Evolutionary conservation across 768 basidiomycete species (phyloP), one percentile per base, ranked within the genome.

Genomic region (Xerocomellus chrysenteron): DNA sequence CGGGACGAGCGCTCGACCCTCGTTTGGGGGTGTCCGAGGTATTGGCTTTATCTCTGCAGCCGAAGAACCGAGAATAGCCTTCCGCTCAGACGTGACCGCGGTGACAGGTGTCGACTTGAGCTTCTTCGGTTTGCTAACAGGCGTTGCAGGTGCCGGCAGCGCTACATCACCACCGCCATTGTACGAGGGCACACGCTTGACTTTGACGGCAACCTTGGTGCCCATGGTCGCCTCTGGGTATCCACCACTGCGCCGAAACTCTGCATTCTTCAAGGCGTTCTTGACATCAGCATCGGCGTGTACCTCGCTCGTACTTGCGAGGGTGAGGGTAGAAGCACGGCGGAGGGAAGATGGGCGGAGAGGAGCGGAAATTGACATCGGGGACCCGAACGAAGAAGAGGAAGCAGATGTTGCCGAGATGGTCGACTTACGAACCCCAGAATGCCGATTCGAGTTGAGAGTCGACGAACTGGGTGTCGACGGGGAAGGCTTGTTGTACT

Each of bases 401-500:
- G 69, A 73, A 14, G 68, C 28, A 54, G 66, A 65, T 10, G 70
- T 44, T 54, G 63, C 33, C 54, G 70, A 62, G 60, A 68, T 58
- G 17, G 63, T 72, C 11, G 70, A 71, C 51, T 71, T 73, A 5
- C 70, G 70, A 19, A 68, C 44, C 2, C 37, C 55, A 2, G 64
- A 51, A 46, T 55, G 73, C 73, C 60, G 78, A 45, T 60, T 70
- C 21, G 82, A 80, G 60, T 79, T 81, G 51, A 85, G 76, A 2
- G 87, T 87, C 0, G 84, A 81, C 0, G 85, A 87, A 65, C 83
- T 86, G 1, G 86, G 82, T 0, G 84, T 85, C 4, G 85, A 85
- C 1, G 84, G 68, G 54, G 73, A 66, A 59, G 47, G 44, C 32
- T 28, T 63, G 30, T 58, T 61, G 42, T 72, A 45, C 13, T 65